phyloP scores from a whole-genome alignment of 176 grass and related monocot species.

The Chrysopogon serrulatus region DNA sequence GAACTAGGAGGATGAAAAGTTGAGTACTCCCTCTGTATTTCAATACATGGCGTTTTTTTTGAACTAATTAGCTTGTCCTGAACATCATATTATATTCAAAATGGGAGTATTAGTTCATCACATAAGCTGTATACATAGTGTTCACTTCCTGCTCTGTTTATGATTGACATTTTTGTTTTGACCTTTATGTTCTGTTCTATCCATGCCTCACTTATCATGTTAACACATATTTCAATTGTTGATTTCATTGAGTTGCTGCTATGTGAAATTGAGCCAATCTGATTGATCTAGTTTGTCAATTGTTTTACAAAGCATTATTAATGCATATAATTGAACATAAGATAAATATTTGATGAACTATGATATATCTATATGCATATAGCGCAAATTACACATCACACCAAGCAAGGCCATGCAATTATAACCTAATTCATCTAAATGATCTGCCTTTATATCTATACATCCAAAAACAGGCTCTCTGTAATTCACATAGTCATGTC shows the following conservation, averaged over 20 bases:
- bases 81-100: background rate
- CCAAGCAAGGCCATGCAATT: background rate
- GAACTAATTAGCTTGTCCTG: background rate
- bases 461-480: background rate
- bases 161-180: background rate
- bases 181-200: background rate
- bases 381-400: background rate
- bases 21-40: background rate
- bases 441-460: background rate
- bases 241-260: background rate
- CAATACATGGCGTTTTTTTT: background rate
- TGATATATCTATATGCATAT: background rate
- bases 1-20: background rate
- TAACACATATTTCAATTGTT: background rate
- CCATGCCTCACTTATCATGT: background rate
- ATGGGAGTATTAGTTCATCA: background rate
- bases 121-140: background rate
- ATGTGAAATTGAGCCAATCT: background rate
- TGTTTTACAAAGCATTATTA: background rate
- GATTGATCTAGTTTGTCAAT: background rate
- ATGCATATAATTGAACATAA: background rate
- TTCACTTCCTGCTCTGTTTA: background rate
- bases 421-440: background rate
- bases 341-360: background rate
- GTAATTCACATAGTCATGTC: background rate